These are phyloP conservation scores for Sphagnum magellanicum DNA, from an alignment of 228 moss, liverwort and hornwort genomes.

Conservation along the genomic window DNA sequence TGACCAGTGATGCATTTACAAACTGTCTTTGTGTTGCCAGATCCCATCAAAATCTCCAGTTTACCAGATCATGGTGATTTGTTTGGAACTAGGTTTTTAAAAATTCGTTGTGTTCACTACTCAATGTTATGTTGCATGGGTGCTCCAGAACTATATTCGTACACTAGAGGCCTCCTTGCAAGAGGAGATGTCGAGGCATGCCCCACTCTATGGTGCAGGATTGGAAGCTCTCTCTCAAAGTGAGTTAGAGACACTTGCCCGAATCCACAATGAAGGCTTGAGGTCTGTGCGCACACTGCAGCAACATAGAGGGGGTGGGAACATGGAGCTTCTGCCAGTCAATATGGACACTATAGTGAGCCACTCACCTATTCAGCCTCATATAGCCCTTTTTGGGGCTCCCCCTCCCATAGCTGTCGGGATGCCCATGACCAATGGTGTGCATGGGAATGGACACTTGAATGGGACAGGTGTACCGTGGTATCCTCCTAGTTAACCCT, in stretches of 20 bases:
- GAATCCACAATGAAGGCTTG: constrained; percentile 87
- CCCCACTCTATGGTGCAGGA: constrained; percentile 86
- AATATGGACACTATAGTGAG: constrained; percentile 67
- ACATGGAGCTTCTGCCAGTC: constrained; percentile 63
- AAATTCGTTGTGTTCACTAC: too few relatives aligned
- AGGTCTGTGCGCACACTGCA: constrained; percentile 72
- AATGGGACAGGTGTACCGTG: constrained; percentile 82
- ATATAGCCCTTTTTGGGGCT: constrained; percentile 66
- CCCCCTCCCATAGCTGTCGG: constrained; percentile 66
- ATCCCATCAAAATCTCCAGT: too few relatives aligned
- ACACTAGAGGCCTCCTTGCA: constrained; percentile 80
- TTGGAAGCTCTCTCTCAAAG: constrained; percentile 75
- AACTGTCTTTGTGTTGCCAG: too few relatives aligned
- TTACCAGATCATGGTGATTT: too few relatives aligned
- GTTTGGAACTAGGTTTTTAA: too few relatives aligned
- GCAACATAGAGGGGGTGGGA: constrained; percentile 68
- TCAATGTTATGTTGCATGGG: not conserved
- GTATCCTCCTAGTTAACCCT: constrained; percentile 65
- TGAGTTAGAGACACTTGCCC: constrained; percentile 77
- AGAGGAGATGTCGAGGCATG: constrained; percentile 93
- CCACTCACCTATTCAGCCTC: constrained; percentile 63
- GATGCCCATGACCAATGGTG: constrained; percentile 79
- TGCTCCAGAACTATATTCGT: constrained; percentile 73
- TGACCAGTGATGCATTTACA: too few relatives aligned
- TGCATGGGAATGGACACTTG: constrained; percentile 83